Conservation (phyloP, 306 rosid genomes). For the Rubus idaeus region DNA sequence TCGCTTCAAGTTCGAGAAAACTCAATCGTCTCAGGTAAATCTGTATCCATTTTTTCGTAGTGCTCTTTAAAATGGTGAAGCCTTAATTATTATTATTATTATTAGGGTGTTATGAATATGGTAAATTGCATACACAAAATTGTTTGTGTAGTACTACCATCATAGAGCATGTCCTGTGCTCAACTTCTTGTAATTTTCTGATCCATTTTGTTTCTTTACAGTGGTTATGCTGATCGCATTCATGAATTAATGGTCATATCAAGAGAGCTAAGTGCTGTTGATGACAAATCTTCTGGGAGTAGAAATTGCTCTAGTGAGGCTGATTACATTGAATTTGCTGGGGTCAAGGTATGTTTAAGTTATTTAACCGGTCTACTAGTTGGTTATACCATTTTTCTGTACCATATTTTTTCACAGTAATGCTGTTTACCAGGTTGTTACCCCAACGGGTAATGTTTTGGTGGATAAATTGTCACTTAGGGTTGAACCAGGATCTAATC, state of each 20-base stretch:
- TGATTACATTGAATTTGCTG: slow-evolving; percentile 84
- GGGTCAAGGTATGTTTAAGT: slow-evolving; percentile 68
- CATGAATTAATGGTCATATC: slow-evolving; percentile 78
- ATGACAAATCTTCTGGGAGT: slow-evolving; percentile 56
- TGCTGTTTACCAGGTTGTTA: slow-evolving; percentile 70
- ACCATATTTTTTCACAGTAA: slow-evolving; percentile 31
- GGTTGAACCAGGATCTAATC: slow-evolving; percentile 91
- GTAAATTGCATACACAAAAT: neutral
- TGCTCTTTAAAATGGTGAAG: neutral
- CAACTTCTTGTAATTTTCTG: slow-evolving; percentile 26
- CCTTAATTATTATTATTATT: neutral
- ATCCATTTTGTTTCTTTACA: slow-evolving; percentile 33
- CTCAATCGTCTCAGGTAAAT: slow-evolving; percentile 93
- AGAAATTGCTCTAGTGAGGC: slow-evolving; percentile 81
- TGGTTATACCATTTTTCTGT: slow-evolving; percentile 13
- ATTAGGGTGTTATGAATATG: too few relatives aligned
- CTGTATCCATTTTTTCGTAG: slow-evolving; percentile 18
- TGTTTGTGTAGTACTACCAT: neutral
- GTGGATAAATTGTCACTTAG: slow-evolving; percentile 83
- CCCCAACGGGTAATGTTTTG: slow-evolving; percentile 91
- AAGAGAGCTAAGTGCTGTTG: slow-evolving; percentile 68
- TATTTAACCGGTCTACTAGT: slow-evolving; percentile 17
- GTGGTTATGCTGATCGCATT: slow-evolving; percentile 97
- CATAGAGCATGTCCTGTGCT: slow-evolving; percentile 12
- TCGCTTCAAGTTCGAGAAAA: slow-evolving; percentile 86